These are phyloP conservation scores for Dimargaris cristalligena DNA, from an alignment of 192 early-diverging fungal species.

Conservation along the genomic window DNA sequence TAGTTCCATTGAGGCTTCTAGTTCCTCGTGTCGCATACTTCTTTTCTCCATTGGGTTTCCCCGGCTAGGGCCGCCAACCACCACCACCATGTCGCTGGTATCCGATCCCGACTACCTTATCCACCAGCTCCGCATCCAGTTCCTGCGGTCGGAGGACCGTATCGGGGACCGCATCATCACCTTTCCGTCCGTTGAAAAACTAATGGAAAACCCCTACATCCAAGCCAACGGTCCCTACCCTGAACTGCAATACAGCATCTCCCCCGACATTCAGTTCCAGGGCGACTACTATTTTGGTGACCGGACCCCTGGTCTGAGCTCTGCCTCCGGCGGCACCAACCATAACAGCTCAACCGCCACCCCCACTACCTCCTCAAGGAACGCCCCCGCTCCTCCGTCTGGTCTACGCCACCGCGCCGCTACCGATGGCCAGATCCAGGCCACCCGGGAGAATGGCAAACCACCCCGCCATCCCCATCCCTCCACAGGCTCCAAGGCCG, in stretches of 20 bases:
- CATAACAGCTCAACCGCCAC: no score
- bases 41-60: no score
- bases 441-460: not conserved
- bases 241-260: conserved; percentile 10
- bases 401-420: conserved; percentile 10
- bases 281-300: conserved; percentile 10
- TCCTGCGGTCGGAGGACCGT: conserved; percentile 54
- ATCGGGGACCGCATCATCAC: conserved; percentile 54
- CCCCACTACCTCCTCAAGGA: no score
- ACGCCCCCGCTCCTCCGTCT: no score
- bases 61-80: not conserved
- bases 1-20: no score
- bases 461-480: not conserved
- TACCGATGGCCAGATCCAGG: not conserved
- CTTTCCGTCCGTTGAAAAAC: conserved; percentile 23
- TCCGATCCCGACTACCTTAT: conserved; percentile 57
- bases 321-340: no score
- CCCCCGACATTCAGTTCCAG: conserved; percentile 10
- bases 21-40: no score
- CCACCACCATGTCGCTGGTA: conserved; percentile 39
- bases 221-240: conserved; percentile 24
- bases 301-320: no score
- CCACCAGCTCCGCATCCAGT: conserved; percentile 58
- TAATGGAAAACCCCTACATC: conserved; percentile 27
- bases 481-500: not conserved